Evolutionary conservation across 2,329 filamentous ascomycete species (phyloP), one percentile per base, ranked within the genome.

Genomic region (Sporothrix schenckii): DNA sequence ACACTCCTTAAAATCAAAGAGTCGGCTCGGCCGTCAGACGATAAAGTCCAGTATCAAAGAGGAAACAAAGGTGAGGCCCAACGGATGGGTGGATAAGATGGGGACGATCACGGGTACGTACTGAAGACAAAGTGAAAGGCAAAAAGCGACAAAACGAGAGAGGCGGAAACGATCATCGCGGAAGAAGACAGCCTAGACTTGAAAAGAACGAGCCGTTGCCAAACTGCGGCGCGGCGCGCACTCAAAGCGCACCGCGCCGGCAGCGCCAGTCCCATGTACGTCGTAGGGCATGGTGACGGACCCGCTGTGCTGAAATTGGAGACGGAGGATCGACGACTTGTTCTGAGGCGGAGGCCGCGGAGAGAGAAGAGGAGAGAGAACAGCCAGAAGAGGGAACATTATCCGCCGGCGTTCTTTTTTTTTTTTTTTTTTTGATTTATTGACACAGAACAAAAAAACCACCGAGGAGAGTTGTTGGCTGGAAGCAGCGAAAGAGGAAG

Each of bases 191-290:
- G 34, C 34, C 34, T 34, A 34, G 34, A 34, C 7, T 34, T 34
- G 34, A 34, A 56, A 34, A 56, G 19, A 56, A 56, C 19, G 13
- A 13, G 14, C 53, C 53, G 53, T 56, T 34, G 53, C 53, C 58
- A 2, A 63, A 63, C 24, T 27, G 56, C 58, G 54, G 54, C 54
- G 54, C 54, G 54, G 54, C 30, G 16, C 54, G 54, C 54, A 58
- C 27, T 19, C 54, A 47, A 9, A 21, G 19, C 58, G 58, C 58
- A 47, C 58, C 58, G 58, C 58, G n/a, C 58, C 58, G 58, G 13
- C 58, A 61, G 39, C 58, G 39, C 41, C 41, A 63, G 58, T 47
- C 58, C 58, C 58, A n/a, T 49, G 14, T 16, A 16, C 44, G 14
- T 14, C 21, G n/a, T 44, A 27, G 58, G 39, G 39, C 58, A 47